phyloP scores from a whole-genome alignment of 2,329 filamentous ascomycete genomes.

The Aureobasidium sp. region DNA sequence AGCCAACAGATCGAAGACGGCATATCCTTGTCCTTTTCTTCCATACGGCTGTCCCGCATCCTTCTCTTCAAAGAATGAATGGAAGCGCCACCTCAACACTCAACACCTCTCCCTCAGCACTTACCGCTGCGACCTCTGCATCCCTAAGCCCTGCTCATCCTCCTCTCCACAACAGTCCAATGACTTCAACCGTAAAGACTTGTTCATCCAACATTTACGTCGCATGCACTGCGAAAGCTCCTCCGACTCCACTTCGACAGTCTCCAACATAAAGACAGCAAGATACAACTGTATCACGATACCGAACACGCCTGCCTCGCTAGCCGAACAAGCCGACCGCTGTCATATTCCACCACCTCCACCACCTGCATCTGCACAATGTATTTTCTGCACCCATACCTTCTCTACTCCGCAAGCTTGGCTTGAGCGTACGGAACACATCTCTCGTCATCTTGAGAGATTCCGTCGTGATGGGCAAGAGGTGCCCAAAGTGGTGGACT shows the following conservation, averaged over 20 bases:
- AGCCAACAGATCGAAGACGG: not conserved
- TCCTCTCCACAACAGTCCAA: conserved; percentile 29
- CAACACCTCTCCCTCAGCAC: conserved; percentile 69
- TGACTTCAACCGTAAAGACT: conserved; percentile 84
- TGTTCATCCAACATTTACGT: conserved; percentile 80
- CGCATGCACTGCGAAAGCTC: conserved; percentile 60
- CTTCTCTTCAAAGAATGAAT: conserved; percentile 83
- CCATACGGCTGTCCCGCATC: conserved; percentile 65
- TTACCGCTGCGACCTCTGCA: conserved; percentile 40
- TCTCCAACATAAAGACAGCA: conserved; percentile 18
- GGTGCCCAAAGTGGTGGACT: conserved; percentile 29
- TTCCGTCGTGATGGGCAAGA: conserved; percentile 21
- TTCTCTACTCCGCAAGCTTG: conserved; percentile 61
- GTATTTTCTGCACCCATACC: conserved; percentile 54
- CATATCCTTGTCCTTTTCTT: conserved; percentile 69
- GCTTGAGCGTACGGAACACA: conserved; percentile 81
- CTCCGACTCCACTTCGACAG: conserved; percentile 25
- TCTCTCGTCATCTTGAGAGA: conserved; percentile 72
- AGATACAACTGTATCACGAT: conserved; percentile 9
- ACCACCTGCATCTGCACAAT: conserved; percentile 52
- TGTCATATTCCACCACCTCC: conserved; percentile 54
- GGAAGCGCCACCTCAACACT: conserved; percentile 79
- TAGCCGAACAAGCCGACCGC: conserved; percentile 46
- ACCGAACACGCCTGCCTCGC: conserved; percentile 14
- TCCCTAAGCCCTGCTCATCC: conserved; percentile 34